Evolutionary conservation across 495 filamentous ascomycete species (phyloP).

Genomic region (Geopyxis carbonaria): DNA sequence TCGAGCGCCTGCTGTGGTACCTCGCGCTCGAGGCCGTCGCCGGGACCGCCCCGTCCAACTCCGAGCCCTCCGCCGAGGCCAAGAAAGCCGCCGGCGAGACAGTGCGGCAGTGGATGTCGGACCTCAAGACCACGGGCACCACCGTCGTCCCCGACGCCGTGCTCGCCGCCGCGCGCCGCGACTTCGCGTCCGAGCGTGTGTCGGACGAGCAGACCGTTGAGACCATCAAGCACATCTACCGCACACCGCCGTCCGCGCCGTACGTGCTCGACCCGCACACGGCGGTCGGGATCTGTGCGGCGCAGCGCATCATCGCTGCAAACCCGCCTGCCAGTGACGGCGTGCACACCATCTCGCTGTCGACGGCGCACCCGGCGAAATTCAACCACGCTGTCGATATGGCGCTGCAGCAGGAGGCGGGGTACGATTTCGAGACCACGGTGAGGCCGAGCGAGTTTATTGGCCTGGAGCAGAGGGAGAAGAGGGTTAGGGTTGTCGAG

Average conservation of each 20-base stretch:
- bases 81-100: slow-evolving; percentile 39
- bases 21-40: slow-evolving; percentile 49
- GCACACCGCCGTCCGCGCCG: slow-evolving; percentile 26
- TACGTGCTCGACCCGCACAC: slow-evolving; percentile 90
- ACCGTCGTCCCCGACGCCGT: slow-evolving; percentile 57
- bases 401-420: slow-evolving; percentile 47
- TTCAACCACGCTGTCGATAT: slow-evolving; percentile 63
- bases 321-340: slow-evolving; percentile 19
- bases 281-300: slow-evolving; percentile 64
- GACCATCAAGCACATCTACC: slow-evolving; percentile 53
- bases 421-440: slow-evolving; percentile 50
- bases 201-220: slow-evolving; percentile 58
- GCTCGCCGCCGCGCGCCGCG: slow-evolving; percentile 41
- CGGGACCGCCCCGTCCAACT: slow-evolving; percentile 8
- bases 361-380: slow-evolving; percentile 89
- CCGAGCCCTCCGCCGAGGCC: slow-evolving; percentile 32
- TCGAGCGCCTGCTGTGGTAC: slow-evolving; percentile 93
- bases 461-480: slow-evolving; percentile 50
- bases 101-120: slow-evolving; percentile 51
- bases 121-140: slow-evolving; percentile 62
- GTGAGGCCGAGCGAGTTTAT: slow-evolving; percentile 66
- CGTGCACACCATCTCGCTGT: slow-evolving; percentile 56
- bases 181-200: slow-evolving; percentile 72
- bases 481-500: slow-evolving; percentile 38
- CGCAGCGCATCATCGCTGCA: slow-evolving; percentile 45